Evolutionary conservation across 208 protist genomes (phyloP).

Genomic region (Trypanosoma vivax): DNA sequence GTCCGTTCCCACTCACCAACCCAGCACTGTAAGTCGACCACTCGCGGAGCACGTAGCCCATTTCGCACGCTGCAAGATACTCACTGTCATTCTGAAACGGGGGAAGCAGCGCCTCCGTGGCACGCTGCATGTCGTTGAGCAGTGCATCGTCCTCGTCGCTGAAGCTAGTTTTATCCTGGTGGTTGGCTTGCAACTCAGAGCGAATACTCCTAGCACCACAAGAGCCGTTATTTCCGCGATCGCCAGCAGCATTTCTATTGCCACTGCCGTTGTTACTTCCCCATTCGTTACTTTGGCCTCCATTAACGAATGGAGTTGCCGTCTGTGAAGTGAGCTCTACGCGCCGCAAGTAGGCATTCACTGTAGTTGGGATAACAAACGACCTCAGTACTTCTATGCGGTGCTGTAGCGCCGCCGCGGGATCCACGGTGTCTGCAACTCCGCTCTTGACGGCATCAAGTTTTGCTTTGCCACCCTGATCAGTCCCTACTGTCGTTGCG

Average conservation of each 20-base stretch:
- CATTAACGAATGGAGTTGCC: neutral
- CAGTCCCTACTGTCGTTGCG: too few species aligned
- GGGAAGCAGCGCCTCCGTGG: slow-evolving; percentile 27
- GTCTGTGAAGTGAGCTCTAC: neutral
- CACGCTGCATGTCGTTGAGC: neutral
- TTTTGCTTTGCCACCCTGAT: neutral
- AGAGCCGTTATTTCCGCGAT: neutral
- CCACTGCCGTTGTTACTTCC: neutral
- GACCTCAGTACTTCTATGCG: slow-evolving; percentile 7
- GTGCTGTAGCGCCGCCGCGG: neutral
- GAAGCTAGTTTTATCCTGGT: neutral
- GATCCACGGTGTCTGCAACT: too few species aligned
- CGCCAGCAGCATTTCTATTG: neutral
- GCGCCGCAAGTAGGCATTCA: slow-evolving; percentile 8
- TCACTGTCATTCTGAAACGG: slow-evolving; percentile 52
- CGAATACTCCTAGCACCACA: neutral
- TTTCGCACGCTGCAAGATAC: slow-evolving; percentile 56
- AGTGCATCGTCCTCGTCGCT: neutral
- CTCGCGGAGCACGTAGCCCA: slow-evolving; percentile 28
- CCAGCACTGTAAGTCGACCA: slow-evolving; percentile 15
- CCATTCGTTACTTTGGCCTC: neutral
- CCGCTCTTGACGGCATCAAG: neutral
- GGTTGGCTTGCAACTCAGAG: neutral
- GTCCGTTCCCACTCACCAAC: slow-evolving; percentile 15
- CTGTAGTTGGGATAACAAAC: slow-evolving; percentile 15